Percentiles rank a stretch among this genome's conserved stretches.
Conservation (phyloP, 768 basidiomycete species). For the Kwoniella sp. region DNA sequence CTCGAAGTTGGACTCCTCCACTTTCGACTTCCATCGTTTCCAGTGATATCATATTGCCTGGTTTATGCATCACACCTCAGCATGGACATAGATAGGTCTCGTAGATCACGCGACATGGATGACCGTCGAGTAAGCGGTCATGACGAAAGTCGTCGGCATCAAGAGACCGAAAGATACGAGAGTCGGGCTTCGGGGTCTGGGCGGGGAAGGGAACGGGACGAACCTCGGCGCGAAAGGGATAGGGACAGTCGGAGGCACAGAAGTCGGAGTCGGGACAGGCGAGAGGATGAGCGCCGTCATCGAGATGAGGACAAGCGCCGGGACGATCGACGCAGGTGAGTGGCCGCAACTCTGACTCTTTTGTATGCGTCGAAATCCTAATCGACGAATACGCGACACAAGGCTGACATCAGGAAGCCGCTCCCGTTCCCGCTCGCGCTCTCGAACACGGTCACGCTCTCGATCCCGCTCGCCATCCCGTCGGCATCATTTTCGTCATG, state of each 20-base stretch:
- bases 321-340: neutral
- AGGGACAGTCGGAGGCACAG: conserved; percentile 2
- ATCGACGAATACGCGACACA: neutral
- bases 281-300: neutral
- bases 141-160: too few species aligned
- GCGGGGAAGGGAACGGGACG: conserved; percentile 2
- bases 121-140: too few species aligned
- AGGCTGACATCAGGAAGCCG: conserved; percentile 16
- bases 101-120: too few species aligned
- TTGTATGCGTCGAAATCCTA: neutral
- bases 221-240: conserved; percentile 1
- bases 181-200: too few species aligned
- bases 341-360: neutral
- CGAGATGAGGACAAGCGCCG: neutral
- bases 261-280: neutral
- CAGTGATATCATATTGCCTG: too few species aligned
- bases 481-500: conserved; percentile 10
- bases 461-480: conserved; percentile 23
- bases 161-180: too few species aligned
- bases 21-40: too few species aligned
- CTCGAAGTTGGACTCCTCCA: too few species aligned
- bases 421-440: conserved; percentile 23
- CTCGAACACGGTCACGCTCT: conserved; percentile 19
- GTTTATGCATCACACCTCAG: too few species aligned
- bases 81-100: too few species aligned